Evolutionary conservation across 108 stramenopile species (phyloP), one percentile per base, ranked within the genome.

Genomic region (Pseudonitzschia delicatissima): DNA sequence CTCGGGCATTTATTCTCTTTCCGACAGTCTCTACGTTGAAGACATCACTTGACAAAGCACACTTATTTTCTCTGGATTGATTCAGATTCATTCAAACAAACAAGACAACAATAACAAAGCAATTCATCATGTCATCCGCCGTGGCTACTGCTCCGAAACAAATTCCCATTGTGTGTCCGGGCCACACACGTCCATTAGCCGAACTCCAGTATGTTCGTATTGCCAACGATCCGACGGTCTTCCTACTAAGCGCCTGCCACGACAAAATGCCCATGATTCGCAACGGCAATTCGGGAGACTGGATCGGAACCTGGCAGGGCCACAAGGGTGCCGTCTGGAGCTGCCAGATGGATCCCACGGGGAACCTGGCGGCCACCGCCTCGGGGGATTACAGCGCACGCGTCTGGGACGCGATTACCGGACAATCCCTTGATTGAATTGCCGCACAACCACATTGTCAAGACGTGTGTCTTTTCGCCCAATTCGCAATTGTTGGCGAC

Each of bases 311-410:
- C 0, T 99, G 95, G 55, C 67, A 69, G 25, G 99, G 99, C 15
- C 99, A 99, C 82, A 98, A 98, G 78, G 99, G 99, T 29, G 99
- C 99, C n/a, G 99, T 99, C 0, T 99, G 98, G 98, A 77, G 77
- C n/a, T 94, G 93, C 40, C 88, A 84, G 53, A 70, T 99, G 39
- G 96, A 99, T 69, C 71, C 83, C 9, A 48, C 80, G 35, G 93
- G 84, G 15, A 76, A 70, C 29, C 72, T 99, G n/a, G 94, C 90
- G 9, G 93, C 87, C 0, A 97, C 94, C 34, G 98, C 90, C 4
- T 81, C 81, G 18, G 97, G 96, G 12, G 96, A 98, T 71, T 93
- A 89, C 58, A 79, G 75, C 34, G 91, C 84, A 32, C 76, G 85
- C 39, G 87, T 95, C 3, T 96, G 93, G 89, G 93, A 93, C 68